Percentiles rank a stretch among this genome's conserved stretches.
phyloP scores from a whole-genome alignment of 1,284 basidiomycete genomes.

The Microbotryomycetes sp. region DNA sequence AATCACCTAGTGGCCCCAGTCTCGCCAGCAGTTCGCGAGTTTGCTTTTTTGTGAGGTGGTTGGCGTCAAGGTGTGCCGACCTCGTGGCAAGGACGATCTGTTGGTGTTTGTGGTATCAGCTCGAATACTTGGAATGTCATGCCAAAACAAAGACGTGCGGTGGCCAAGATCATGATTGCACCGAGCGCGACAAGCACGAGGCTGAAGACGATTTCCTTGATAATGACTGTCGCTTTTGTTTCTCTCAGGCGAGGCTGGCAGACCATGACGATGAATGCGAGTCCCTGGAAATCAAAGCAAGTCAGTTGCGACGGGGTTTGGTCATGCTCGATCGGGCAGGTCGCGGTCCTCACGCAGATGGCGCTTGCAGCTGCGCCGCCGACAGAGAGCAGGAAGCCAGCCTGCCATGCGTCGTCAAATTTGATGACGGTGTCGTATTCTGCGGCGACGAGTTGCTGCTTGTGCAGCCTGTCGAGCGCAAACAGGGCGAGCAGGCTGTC shows the following conservation, averaged over 20 bases:
- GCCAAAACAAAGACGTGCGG: too few species aligned
- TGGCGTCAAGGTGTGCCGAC: neutral
- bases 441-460: neutral
- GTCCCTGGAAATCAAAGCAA: neutral
- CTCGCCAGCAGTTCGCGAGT: neutral
- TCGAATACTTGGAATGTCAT: too few species aligned
- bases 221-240: neutral
- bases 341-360: neutral
- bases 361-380: neutral
- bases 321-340: neutral
- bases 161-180: neutral
- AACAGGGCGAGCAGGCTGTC: conserved; percentile 26
- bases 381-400: neutral
- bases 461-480: conserved; percentile 1
- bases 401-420: neutral
- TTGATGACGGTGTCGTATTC: neutral
- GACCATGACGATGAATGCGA: conserved; percentile 1
- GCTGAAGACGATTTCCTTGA: neutral
- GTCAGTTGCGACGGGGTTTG: neutral
- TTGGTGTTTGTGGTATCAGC: too few species aligned
- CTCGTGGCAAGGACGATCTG: conserved; percentile 5
- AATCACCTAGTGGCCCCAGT: neutral
- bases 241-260: neutral
- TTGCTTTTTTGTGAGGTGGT: neutral
- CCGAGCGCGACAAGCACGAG: neutral